Conservation (phyloP, 495 filamentous ascomycete species). For the Durotheca rogersii region DNA sequence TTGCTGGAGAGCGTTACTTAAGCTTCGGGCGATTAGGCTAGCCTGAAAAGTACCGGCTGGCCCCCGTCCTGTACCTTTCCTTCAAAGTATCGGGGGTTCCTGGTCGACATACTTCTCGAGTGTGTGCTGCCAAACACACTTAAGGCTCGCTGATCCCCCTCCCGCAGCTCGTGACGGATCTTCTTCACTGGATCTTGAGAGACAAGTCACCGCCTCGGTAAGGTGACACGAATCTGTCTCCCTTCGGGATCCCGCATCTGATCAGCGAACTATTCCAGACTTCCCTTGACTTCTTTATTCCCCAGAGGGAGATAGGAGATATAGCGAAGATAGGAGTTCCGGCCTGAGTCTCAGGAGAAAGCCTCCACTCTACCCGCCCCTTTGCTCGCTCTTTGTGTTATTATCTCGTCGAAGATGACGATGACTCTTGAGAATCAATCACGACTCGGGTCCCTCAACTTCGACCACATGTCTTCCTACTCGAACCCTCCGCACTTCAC, state of each 20-base stretch:
- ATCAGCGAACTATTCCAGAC: constrained; percentile 47
- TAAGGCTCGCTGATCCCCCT: constrained; percentile 79
- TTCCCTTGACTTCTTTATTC: constrained; percentile 32
- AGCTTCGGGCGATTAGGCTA: constrained; percentile 44
- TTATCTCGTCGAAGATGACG: constrained; percentile 59
- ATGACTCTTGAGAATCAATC: constrained; percentile 87
- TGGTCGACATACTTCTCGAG: constrained; percentile 40
- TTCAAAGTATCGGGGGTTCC: constrained; percentile 35
- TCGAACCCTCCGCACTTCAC: constrained; percentile 78
- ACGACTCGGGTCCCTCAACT: constrained; percentile 80
- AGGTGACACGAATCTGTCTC: constrained; percentile 41
- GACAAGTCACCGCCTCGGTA: constrained; percentile 38
- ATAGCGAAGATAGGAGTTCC: constrained; percentile 14
- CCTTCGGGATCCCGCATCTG: constrained; percentile 52
- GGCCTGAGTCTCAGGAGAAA: constrained; percentile 32
- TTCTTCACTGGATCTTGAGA: constrained; percentile 41
- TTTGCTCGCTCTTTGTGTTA: constrained; percentile 24
- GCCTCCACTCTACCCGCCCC: constrained; percentile 32
- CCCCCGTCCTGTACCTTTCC: constrained; percentile 34
- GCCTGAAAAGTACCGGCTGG: constrained; percentile 43
- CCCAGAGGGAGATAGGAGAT: constrained; percentile 12
- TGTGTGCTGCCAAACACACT: constrained; percentile 55
- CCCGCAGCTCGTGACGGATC: constrained; percentile 48
- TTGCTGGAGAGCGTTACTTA: constrained; percentile 46
- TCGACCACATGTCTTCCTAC: constrained; percentile 69